These are phyloP conservation scores for Pythium phragmitis DNA, from an alignment of 352 stramenopile genomes.

Conservation along the genomic window DNA sequence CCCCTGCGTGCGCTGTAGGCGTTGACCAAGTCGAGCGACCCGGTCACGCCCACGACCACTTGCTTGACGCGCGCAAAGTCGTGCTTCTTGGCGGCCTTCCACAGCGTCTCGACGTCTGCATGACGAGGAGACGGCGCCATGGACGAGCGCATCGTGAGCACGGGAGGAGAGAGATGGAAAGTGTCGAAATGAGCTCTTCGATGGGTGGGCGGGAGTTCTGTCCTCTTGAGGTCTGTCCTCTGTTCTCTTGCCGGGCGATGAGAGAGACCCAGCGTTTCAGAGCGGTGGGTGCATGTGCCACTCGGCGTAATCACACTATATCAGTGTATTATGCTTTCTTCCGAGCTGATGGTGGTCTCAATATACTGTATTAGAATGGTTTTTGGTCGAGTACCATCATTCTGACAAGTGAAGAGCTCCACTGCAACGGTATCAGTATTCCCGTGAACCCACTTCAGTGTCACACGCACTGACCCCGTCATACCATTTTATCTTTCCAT, in stretches of 20 bases:
- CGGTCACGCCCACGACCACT: conserved; percentile 14
- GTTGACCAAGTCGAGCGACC: conserved; percentile 35
- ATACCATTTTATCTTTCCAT: background rate
- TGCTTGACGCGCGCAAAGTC: conserved; percentile 19
- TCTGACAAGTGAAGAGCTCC: background rate
- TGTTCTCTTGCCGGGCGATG: background rate
- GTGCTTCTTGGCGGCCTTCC: conserved; percentile 28
- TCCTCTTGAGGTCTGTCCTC: too few species aligned
- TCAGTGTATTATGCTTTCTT: background rate
- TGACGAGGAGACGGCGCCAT: background rate
- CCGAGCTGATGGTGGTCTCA: background rate
- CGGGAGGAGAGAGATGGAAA: background rate
- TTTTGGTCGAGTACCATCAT: conserved; percentile 7
- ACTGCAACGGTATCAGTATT: background rate
- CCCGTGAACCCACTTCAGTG: background rate
- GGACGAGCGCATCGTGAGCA: conserved; percentile 1
- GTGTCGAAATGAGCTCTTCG: background rate
- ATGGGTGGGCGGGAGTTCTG: background rate
- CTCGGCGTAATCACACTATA: background rate
- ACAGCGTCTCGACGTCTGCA: conserved; percentile 21
- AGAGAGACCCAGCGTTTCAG: background rate
- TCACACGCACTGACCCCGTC: background rate
- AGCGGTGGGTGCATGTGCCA: conserved; percentile 10
- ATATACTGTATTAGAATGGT: conserved; percentile 6
- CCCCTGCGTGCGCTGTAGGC: conserved; percentile 43